Evolutionary conservation across 1,284 basidiomycete genomes (phyloP).

Genomic region (Pulchroboletus neoregius): DNA sequence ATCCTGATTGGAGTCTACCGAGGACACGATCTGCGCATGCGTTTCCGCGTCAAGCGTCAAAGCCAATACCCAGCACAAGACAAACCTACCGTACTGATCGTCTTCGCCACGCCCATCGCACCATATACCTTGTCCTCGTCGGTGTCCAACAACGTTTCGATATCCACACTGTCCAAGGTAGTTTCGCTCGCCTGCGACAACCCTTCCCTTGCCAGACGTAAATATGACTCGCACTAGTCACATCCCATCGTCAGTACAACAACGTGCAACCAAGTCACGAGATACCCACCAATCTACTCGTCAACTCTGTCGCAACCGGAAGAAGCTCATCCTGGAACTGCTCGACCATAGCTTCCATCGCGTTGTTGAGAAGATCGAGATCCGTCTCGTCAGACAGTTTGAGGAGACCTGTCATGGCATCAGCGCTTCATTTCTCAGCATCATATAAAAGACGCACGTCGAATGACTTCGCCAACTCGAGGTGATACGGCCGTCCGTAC

Average conservation of each 20-base stretch:
- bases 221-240: slow-evolving; percentile 73
- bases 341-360: slow-evolving; percentile 85
- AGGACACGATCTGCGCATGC: slow-evolving; percentile 53
- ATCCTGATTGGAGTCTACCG: slow-evolving; percentile 72
- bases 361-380: slow-evolving; percentile 77
- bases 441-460: slow-evolving; percentile 46
- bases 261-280: neutral
- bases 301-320: slow-evolving; percentile 82
- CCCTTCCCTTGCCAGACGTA: slow-evolving; percentile 70
- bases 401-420: slow-evolving; percentile 56
- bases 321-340: slow-evolving; percentile 81
- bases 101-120: slow-evolving; percentile 82
- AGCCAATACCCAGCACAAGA: neutral
- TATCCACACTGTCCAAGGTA: slow-evolving; percentile 40
- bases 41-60: neutral
- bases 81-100: slow-evolving; percentile 62
- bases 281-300: slow-evolving; percentile 65
- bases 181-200: slow-evolving; percentile 49
- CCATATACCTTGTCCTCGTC: slow-evolving; percentile 82
- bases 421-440: neutral
- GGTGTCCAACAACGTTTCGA: slow-evolving; percentile 53
- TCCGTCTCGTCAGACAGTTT: slow-evolving; percentile 89
- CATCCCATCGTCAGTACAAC: slow-evolving; percentile 4
- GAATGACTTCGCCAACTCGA: slow-evolving; percentile 83
- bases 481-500: slow-evolving; percentile 73